Conservation (phyloP, 2,329 filamentous ascomycete species). For the Penicillium sp. region DNA sequence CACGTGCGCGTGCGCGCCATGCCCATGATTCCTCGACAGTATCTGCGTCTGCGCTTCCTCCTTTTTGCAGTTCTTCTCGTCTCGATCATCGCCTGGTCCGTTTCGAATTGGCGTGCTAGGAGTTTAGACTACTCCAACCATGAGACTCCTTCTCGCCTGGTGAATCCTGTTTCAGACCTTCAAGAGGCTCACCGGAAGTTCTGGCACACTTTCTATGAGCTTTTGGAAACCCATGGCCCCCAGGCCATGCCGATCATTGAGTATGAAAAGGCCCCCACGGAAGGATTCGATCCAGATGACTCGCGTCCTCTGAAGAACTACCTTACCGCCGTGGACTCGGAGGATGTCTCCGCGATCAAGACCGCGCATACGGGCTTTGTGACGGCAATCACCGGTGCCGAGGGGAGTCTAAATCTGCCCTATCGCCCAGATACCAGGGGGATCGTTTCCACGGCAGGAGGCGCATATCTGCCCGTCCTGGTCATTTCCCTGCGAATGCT, state of each 20-base stretch:
- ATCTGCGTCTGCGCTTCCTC: conserved; percentile 12
- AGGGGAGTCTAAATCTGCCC: conserved; percentile 26
- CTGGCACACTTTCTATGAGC: conserved; percentile 30
- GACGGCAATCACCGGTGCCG: conserved; percentile 18
- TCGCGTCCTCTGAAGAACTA: conserved; percentile 6
- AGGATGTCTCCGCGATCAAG: conserved; percentile 23
- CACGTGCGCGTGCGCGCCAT: conserved; percentile 11
- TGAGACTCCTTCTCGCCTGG: too few species aligned
- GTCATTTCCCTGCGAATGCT: conserved; percentile 44
- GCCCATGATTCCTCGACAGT: conserved; percentile 2
- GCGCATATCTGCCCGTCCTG: conserved; percentile 39
- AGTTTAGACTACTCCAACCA: too few species aligned
- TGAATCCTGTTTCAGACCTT: conserved; percentile 1
- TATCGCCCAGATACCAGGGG: conserved; percentile 34
- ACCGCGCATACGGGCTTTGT: conserved; percentile 33
- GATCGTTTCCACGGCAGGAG: conserved; percentile 44
- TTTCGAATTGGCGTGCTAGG: conserved; percentile 5
- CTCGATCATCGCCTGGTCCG: conserved; percentile 6
- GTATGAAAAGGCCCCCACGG: conserved; percentile 11
- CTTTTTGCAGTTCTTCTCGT: conserved; percentile 4
- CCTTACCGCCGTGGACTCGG: conserved; percentile 1
- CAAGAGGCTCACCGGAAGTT: conserved; percentile 18
- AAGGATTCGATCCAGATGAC: conserved; percentile 10
- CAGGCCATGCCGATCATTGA: conserved; percentile 15
- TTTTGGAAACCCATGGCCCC: conserved; percentile 29